phyloP scores from a whole-genome alignment of 148 eudicot species.

The Oxyria digyna region DNA sequence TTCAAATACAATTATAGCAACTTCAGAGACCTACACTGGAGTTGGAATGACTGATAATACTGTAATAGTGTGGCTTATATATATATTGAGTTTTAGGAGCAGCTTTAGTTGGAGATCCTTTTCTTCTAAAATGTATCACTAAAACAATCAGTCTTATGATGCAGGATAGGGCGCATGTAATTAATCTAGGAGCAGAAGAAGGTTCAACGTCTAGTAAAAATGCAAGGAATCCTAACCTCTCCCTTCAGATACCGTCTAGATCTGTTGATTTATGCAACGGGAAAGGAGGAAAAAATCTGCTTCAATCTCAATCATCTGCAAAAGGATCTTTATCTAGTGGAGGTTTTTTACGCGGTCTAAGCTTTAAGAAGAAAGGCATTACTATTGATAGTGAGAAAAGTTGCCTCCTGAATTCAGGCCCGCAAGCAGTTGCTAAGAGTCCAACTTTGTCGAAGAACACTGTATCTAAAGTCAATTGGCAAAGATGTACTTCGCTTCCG shows the following conservation, averaged over 20 bases:
- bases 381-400: constrained; percentile 47
- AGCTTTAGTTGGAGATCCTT: not conserved
- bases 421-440: constrained; percentile 32
- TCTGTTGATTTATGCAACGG: constrained; percentile 30
- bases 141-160: not conserved
- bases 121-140: not conserved
- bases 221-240: constrained; percentile 33
- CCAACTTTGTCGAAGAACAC: constrained; percentile 31
- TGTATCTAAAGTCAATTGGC: constrained; percentile 26
- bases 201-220: constrained; percentile 25
- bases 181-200: constrained; percentile 16
- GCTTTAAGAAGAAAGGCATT: constrained; percentile 57
- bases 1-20: not conserved
- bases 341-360: constrained; percentile 53
- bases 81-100: not conserved
- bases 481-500: constrained; percentile 76
- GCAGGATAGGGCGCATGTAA: constrained; percentile 29
- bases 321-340: constrained; percentile 9
- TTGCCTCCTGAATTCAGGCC: constrained; percentile 39
- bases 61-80: not conserved
- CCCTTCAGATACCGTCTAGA: constrained; percentile 70
- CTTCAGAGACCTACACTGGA: not conserved
- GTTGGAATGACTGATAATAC: no score
- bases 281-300: constrained; percentile 32
- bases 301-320: constrained; percentile 28